These are phyloP conservation scores for Leccinum fuscescens DNA, from an alignment of 1,284 basidiomycete species.

Conservation along the genomic window DNA sequence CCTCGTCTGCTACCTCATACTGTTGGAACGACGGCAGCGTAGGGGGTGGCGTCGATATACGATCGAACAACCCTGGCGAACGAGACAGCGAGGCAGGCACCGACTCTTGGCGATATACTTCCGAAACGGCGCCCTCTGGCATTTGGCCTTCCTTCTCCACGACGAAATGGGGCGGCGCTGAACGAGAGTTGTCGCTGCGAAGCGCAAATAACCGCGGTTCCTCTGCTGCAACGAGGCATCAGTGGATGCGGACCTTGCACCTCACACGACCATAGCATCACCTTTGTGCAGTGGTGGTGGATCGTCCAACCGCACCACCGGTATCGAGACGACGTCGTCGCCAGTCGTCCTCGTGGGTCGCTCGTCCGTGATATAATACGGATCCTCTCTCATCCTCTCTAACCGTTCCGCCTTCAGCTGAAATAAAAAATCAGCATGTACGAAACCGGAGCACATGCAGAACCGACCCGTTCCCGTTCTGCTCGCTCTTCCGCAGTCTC, in stretches of 20 bases:
- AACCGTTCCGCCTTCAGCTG: slow-evolving; percentile 68
- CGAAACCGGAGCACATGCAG: neutral
- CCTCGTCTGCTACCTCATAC: slow-evolving; percentile 54
- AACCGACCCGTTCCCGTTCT: slow-evolving; percentile 54
- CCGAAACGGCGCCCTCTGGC: slow-evolving; percentile 58
- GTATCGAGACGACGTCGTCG: slow-evolving; percentile 80
- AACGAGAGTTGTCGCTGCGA: slow-evolving; percentile 33
- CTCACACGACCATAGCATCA: slow-evolving; percentile 21
- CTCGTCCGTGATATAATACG: slow-evolving; percentile 82
- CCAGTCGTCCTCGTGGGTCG: slow-evolving; percentile 40
- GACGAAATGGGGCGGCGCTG: slow-evolving; percentile 42
- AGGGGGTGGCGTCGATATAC: slow-evolving; percentile 39
- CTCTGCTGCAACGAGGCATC: slow-evolving; percentile 18
- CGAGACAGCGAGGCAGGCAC: slow-evolving; percentile 25
- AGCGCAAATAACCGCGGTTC: slow-evolving; percentile 42
- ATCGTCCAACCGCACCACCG: slow-evolving; percentile 77
- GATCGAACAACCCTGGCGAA: slow-evolving; percentile 30
- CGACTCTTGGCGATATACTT: slow-evolving; percentile 21
- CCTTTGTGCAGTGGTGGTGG: slow-evolving; percentile 46
- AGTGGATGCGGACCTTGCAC: slow-evolving; percentile 3
- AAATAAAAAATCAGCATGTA: neutral
- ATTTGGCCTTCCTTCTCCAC: slow-evolving; percentile 85
- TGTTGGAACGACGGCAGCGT: slow-evolving; percentile 53
- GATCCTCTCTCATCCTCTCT: slow-evolving; percentile 77
- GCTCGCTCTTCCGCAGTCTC: slow-evolving; percentile 58